Base-by-base conservation (phyloP, 805 yeast genomes). In the Lipomyces sp. region DNA sequence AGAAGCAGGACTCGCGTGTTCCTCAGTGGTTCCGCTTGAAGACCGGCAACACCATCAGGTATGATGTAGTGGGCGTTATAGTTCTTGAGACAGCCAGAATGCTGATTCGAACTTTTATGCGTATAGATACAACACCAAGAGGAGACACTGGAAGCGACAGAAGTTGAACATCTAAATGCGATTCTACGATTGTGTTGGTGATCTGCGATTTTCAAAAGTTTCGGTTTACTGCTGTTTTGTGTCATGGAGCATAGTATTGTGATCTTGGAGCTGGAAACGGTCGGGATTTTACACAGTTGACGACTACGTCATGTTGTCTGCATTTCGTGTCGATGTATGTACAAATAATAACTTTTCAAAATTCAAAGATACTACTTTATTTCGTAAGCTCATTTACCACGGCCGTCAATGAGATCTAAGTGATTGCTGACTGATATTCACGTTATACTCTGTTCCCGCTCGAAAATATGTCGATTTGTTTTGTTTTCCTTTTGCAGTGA, bases 61-160 rank as follows among this genome's bases (percentile, higher is more conserved):
- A 66, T 62, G 65, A 5, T 22, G 14, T 14, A 7, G 6, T 26
- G 10, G 6, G 10, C 29, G 10, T 26, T 26, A 8, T 21, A 4
- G 22, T 6, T 19, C 7, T 4, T 24, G 22, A 18, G 19, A 7
- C 26, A 24, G 18, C n/a, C 13, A 23, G n/a, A n/a, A n/a, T n/a
- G n/a, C n/a, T n/a, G n/a, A n/a, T n/a, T n/a, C n/a, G n/a, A n/a
- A n/a, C n/a, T n/a, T n/a, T 6, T 34, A 16, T 16, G 38, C 6
- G 8, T 13, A 13, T 16, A 64, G 95, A 83, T 88, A 88, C 86
- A 91, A 91, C 81, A 95, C 96, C 74, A 93, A 93, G 89, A 89
- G 98, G 87, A 86, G 98, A 84, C 95, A 93, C 93, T 91, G 98
- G 98, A 91, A 96, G 86, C 87, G 98, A 86, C 91, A 97, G 72